These are phyloP conservation scores for Spiraea crenata DNA, from an alignment of 331 rosid genomes.

Conservation along the genomic window DNA sequence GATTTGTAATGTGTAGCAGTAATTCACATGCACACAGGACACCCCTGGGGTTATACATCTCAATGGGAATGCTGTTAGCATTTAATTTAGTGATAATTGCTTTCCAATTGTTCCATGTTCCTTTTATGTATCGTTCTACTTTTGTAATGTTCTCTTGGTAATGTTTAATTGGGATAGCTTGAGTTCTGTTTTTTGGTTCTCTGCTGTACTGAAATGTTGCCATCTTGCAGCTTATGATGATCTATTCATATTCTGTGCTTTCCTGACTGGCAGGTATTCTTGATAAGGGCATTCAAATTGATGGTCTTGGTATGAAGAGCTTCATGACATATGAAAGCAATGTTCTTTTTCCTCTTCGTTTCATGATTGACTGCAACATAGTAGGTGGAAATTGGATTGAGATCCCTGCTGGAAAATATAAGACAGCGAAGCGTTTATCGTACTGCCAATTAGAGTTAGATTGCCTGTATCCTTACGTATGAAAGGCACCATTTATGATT, in stretches of 20 bases:
- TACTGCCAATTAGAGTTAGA: slow-evolving; percentile 83
- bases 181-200: not conserved
- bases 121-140: not conserved
- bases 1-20: not conserved
- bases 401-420: slow-evolving; percentile 73
- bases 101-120: not conserved
- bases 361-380: slow-evolving; percentile 84
- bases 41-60: too few relatives aligned
- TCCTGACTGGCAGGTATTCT: slow-evolving; percentile 70
- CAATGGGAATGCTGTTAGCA: too few relatives aligned
- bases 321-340: slow-evolving; percentile 98
- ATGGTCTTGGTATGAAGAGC: slow-evolving; percentile 79
- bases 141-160: not conserved
- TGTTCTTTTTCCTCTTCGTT: slow-evolving; percentile 94
- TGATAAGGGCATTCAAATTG: slow-evolving; percentile 89
- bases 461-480: slow-evolving; percentile 77
- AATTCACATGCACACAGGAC: not conserved
- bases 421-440: slow-evolving; percentile 48
- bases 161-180: not conserved
- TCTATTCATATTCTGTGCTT: slow-evolving; percentile 10
- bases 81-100: not conserved
- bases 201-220: not conserved
- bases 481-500: not conserved
- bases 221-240: slow-evolving; percentile 13
- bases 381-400: slow-evolving; percentile 99